Percentiles rank a stretch among this genome's conserved stretches.
phyloP scores from a whole-genome alignment of 73 alveolate genomes.

The Effrenium voratum region DNA sequence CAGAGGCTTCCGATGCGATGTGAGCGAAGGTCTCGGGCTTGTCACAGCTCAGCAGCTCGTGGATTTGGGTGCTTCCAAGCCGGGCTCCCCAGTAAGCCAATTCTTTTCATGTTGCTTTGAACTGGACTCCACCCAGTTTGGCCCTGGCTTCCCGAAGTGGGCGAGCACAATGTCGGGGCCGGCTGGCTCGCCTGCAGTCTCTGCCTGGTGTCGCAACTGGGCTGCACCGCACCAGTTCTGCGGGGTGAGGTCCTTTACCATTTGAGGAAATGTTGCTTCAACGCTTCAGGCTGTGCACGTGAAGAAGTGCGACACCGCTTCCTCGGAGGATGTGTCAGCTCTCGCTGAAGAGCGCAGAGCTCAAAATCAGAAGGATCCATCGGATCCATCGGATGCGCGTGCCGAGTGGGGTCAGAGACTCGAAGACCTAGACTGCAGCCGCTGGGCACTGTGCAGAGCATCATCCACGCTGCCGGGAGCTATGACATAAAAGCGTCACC shows the following conservation, averaged over 20 bases:
- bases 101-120: too few relatives aligned
- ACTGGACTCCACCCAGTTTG: conserved; percentile 25
- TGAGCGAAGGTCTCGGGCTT: conserved; percentile 40
- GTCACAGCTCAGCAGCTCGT: conserved; percentile 82
- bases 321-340: conserved; percentile 14
- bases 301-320: conserved; percentile 52
- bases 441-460: not conserved
- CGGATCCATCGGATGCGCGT: too few relatives aligned
- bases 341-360: conserved; percentile 4
- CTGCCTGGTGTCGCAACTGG: not conserved
- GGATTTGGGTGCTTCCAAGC: conserved; percentile 45
- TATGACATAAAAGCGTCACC: too few relatives aligned
- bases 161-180: not conserved
- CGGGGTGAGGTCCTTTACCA: too few relatives aligned
- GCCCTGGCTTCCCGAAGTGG: conserved; percentile 90
- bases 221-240: too few relatives aligned
- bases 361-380: too few relatives aligned
- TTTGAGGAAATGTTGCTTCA: not conserved
- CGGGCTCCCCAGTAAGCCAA: too few relatives aligned
- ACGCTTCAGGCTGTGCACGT: conserved; percentile 17
- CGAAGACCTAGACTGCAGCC: not conserved
- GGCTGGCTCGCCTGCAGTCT: conserved; percentile 77
- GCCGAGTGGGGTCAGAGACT: too few relatives aligned
- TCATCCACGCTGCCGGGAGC: conserved; percentile 6
- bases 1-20: not conserved